A percentile compares a stretch with the other conserved stretches of the same genome.
These are phyloP conservation scores for Vigna angularis DNA, from an alignment of 306 rosid genomes.

Conservation along the genomic window DNA sequence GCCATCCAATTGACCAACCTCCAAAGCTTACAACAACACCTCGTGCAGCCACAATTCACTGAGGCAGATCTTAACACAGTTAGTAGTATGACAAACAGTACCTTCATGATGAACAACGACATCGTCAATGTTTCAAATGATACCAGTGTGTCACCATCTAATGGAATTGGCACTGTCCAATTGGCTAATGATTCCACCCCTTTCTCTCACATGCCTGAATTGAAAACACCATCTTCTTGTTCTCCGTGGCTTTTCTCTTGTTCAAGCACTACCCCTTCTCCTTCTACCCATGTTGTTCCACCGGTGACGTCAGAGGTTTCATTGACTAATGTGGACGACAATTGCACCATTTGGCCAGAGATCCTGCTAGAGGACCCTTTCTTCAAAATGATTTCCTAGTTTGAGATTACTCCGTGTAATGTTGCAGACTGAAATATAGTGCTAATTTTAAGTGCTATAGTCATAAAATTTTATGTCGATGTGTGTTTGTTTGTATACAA, in stretches of 20 bases:
- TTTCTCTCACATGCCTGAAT: conserved; percentile 66
- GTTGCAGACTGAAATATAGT: neutral
- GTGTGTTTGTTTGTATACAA: conserved; percentile 13
- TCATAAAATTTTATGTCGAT: neutral
- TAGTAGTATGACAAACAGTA: neutral
- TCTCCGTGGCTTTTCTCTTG: conserved; percentile 62
- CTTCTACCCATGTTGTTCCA: conserved; percentile 50
- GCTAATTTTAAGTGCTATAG: neutral
- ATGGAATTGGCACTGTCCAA: conserved; percentile 32
- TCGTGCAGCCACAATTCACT: conserved; percentile 54
- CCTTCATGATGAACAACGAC: conserved; percentile 11
- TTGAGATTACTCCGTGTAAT: conserved; percentile 22
- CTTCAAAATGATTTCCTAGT: conserved; percentile 56
- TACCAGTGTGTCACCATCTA: conserved; percentile 22
- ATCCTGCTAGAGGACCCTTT: conserved; percentile 67
- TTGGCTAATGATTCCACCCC: conserved; percentile 43
- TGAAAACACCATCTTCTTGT: conserved; percentile 38
- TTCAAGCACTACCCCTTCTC: conserved; percentile 51
- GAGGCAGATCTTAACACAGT: conserved; percentile 17
- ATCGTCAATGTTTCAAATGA: conserved; percentile 21
- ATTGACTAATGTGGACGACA: conserved; percentile 46
- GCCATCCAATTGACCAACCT: conserved; percentile 64
- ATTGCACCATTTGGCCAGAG: conserved; percentile 69
- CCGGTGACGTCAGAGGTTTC: conserved; percentile 23
- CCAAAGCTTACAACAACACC: conserved; percentile 60